Base-by-base conservation (phyloP, 768 basidiomycete genomes). In the Tricholoma terreum region DNA sequence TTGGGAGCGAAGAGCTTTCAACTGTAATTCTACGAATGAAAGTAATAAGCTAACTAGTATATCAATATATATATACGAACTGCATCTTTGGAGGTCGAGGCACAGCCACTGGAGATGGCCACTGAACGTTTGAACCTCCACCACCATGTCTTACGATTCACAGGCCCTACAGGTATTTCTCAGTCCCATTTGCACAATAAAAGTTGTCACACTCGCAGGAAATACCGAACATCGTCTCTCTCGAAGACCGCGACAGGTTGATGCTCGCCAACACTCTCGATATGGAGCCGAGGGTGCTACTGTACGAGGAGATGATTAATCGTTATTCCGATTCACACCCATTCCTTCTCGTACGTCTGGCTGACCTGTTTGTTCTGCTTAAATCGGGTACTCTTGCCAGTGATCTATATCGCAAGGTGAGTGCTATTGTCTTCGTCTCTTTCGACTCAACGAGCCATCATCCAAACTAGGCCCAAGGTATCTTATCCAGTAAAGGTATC, bases 251-350 rank as follows among this genome's bases (percentile, higher is more conserved):
- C 34, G 48, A 60, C 31, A 61, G 54, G 48, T 45, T 62, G 40
- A 50, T 51, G 38, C 45, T 54, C 19, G 35, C 30, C 34, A 59
- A 33, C 12, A 48, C 33, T 14, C 31, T 54, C 7, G 50, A 55
- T 52, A 30, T 54, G 10, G 43, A 45, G 53, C 19, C 38, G 21
- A 58, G 57, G 52, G 58, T 66, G 33, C 15, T 53, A 33, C 35
- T 66, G 31, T 63, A 56, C 48, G 55, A 66, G 43, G 63, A 63
- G 52, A 58, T 66, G 63, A 36, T 63, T 6, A 59, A 63, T 42
- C 55, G 57, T 51, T 62, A 66, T 54, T 54, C 65, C 50, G 58
- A 61, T 48, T 30, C 57, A 6, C 61, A 52, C 11, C 62, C 62
- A 10, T 61, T 50, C 36, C 49, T 66, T 34, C 55, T 63, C 43